Evolutionary conservation across 768 basidiomycete genomes (phyloP).

Genomic region (Macrolepiota fuliginosa): DNA sequence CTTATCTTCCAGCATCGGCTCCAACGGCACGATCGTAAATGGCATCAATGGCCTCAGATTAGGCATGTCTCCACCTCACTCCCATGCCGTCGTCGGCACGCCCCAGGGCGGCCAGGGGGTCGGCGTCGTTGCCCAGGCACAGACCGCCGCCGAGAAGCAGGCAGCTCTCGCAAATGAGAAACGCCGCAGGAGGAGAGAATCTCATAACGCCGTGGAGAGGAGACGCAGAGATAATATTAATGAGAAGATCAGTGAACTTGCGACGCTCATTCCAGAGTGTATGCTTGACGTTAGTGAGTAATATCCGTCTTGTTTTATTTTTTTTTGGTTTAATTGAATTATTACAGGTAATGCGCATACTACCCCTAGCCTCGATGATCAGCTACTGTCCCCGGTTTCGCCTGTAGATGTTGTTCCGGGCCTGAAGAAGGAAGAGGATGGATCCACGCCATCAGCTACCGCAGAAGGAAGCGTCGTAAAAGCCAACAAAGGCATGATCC

Average conservation of each 20-base stretch:
- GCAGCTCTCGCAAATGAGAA: conserved; percentile 77
- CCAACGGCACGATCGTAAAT: conserved; percentile 15
- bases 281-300: conserved; percentile 53
- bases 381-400: conserved; percentile 2
- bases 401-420: conserved; percentile 7
- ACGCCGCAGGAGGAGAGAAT: conserved; percentile 74
- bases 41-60: conserved; percentile 13
- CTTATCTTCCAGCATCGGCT: conserved; percentile 9
- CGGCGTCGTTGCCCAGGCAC: conserved; percentile 1
- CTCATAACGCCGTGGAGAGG: conserved; percentile 91
- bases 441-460: conserved; percentile 17
- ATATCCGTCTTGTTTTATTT: neutral
- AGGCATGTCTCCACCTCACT: conserved; percentile 6
- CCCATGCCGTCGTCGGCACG: conserved; percentile 1
- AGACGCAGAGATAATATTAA: conserved; percentile 90
- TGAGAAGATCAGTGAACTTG: conserved; percentile 90
- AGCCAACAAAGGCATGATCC: conserved; percentile 94
- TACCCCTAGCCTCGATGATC: conserved; percentile 5
- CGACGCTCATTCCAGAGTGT: conserved; percentile 85
- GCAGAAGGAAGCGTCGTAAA: conserved; percentile 50
- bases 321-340: neutral
- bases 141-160: conserved; percentile 39
- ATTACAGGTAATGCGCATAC: neutral
- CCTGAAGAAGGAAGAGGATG: conserved; percentile 18
- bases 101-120: neutral